phyloP scores from a whole-genome alignment of 1,284 basidiomycete genomes.

The Xanthoconium separans region DNA sequence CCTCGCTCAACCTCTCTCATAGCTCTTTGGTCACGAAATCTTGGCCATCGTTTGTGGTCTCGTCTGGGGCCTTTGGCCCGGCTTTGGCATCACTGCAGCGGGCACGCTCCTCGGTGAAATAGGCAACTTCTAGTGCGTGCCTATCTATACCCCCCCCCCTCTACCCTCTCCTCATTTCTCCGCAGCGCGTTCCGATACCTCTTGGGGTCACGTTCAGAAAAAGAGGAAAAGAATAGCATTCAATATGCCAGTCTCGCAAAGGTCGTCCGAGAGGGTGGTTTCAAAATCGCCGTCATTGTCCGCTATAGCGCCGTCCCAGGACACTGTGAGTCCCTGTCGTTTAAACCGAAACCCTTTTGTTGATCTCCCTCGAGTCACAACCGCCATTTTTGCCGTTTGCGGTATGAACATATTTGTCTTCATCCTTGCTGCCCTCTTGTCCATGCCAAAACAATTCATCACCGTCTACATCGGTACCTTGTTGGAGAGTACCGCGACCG shows the following conservation, averaged over 20 bases:
- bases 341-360: not conserved
- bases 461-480: constrained; percentile 57
- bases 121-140: constrained; percentile 50
- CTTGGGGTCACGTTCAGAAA: constrained; percentile 48
- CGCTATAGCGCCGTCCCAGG: constrained; percentile 64
- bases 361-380: constrained; percentile 40
- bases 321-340: constrained; percentile 42
- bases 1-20: constrained; percentile 3
- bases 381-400: constrained; percentile 66
- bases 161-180: not conserved
- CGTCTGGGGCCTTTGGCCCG: constrained; percentile 50
- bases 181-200: constrained; percentile 47
- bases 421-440: constrained; percentile 55
- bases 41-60: constrained; percentile 52
- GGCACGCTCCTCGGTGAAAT: constrained; percentile 51
- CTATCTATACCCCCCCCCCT: not conserved
- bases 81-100: constrained; percentile 48
- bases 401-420: constrained; percentile 64
- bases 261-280: constrained; percentile 66
- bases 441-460: constrained; percentile 62
- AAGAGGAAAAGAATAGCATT: constrained; percentile 55
- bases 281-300: constrained; percentile 58
- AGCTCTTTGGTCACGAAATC: constrained; percentile 47
- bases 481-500: constrained; percentile 28
- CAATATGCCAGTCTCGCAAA: constrained; percentile 63